Evolutionary conservation across 257 asterid genomes (phyloP).

Genomic region (Dorcoceras hygrometricum): DNA sequence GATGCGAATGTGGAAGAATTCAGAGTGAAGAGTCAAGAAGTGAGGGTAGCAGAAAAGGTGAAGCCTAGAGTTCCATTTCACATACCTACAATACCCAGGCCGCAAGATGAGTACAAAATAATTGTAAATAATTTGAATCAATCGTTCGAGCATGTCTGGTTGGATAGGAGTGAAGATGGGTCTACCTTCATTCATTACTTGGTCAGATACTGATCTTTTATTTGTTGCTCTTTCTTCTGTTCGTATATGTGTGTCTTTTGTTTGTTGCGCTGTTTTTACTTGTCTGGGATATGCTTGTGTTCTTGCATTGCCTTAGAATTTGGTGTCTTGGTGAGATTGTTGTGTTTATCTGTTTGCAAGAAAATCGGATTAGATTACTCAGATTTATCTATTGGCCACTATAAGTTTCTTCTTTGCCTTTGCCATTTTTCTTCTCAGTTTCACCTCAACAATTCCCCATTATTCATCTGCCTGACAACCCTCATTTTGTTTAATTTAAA

Average conservation of each 20-base stretch:
- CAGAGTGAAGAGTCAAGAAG: constrained; percentile 40
- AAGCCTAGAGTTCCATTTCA: constrained; percentile 90
- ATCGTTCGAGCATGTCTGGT: constrained; percentile 91
- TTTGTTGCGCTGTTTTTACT: neutral
- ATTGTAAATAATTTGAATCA: constrained; percentile 73
- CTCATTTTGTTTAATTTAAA: neutral
- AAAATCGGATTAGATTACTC: constrained; percentile 11
- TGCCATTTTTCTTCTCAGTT: neutral
- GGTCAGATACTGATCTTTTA: constrained; percentile 44
- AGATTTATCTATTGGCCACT: neutral
- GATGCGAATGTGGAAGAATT: constrained; percentile 36
- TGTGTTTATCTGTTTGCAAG: neutral
- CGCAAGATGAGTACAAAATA: constrained; percentile 84
- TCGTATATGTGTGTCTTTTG: neutral
- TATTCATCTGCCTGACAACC: neutral
- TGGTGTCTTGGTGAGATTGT: neutral
- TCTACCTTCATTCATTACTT: constrained; percentile 61
- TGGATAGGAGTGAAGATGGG: constrained; percentile 77
- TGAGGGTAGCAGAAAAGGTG: constrained; percentile 58
- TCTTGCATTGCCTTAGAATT: neutral
- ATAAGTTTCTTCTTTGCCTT: neutral
- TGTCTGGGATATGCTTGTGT: neutral
- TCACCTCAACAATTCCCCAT: neutral
- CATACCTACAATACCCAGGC: constrained; percentile 58
- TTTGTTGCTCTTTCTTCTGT: neutral